phyloP scores from a whole-genome alignment of 352 stramenopile species.

The Phytophthora meadii region DNA sequence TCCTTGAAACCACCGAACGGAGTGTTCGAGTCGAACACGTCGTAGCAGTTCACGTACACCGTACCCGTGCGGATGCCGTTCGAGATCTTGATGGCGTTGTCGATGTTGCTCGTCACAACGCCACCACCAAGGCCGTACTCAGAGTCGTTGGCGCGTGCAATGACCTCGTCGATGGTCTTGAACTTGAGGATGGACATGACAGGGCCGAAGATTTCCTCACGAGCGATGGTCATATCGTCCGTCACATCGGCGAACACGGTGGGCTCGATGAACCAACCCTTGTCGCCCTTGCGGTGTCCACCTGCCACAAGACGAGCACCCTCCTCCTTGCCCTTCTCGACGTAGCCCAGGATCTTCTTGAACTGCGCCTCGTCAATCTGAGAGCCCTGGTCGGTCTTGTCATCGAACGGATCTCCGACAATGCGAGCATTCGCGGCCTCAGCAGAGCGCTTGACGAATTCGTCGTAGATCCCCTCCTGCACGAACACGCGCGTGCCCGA shows the following conservation, averaged over 20 bases:
- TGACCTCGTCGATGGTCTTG: too few species aligned
- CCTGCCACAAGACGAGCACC: slow-evolving; percentile 83
- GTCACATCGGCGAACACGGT: slow-evolving; percentile 92
- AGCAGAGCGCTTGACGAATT: slow-evolving; percentile 48
- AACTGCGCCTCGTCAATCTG: slow-evolving; percentile 78
- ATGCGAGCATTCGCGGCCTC: slow-evolving; percentile 56
- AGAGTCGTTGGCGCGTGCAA: too few species aligned
- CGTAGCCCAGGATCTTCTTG: slow-evolving; percentile 83
- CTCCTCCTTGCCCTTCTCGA: slow-evolving; percentile 75
- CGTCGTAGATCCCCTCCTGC: slow-evolving; percentile 54
- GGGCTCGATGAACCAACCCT: slow-evolving; percentile 92
- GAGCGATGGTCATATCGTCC: slow-evolving; percentile 51
- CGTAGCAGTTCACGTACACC: slow-evolving; percentile 95
- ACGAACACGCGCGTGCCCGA: slow-evolving; percentile 85
- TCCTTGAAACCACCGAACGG: slow-evolving; percentile 89
- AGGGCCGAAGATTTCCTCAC: slow-evolving; percentile 19
- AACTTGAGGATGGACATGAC: slow-evolving; percentile 15
- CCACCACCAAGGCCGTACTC: too few species aligned
- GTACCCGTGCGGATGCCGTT: slow-evolving; percentile 90
- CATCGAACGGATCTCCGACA: slow-evolving; percentile 60
- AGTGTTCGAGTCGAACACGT: slow-evolving; percentile 87
- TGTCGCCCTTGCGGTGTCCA: slow-evolving; percentile 66
- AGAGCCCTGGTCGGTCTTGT: slow-evolving; percentile 51
- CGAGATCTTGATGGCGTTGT: slow-evolving; percentile 85
- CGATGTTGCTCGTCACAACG: slow-evolving; percentile 51